Evolutionary conservation across 768 basidiomycete genomes (phyloP).

Genomic region (Boletus insuetus): DNA sequence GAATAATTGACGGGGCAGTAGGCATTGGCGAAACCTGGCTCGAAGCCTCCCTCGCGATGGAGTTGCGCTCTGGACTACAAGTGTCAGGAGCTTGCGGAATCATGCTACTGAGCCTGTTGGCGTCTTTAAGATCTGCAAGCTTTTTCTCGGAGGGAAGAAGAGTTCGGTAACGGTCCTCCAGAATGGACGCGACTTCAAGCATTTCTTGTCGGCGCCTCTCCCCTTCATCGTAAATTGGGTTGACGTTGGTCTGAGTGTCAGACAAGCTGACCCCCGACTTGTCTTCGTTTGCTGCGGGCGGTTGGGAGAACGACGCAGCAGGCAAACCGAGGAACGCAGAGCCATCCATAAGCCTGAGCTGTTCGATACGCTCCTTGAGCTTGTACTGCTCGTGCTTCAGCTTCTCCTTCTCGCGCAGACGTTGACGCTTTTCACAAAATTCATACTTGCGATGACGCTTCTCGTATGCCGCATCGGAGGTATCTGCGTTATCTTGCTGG

Average conservation of each 20-base stretch:
- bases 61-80: constrained; percentile 11
- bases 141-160: constrained; percentile 66
- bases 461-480: constrained; percentile 77
- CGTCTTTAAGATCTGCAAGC: constrained; percentile 32
- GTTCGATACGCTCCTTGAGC: constrained; percentile 84
- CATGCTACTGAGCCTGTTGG: constrained; percentile 18
- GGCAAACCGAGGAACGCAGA: constrained; percentile 65
- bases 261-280: constrained; percentile 29
- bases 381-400: constrained; percentile 91
- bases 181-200: constrained; percentile 59
- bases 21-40: constrained; percentile 16
- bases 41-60: constrained; percentile 6
- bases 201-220: constrained; percentile 72
- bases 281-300: constrained; percentile 23
- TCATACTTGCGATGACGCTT: constrained; percentile 86
- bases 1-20: constrained; percentile 25
- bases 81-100: constrained; percentile 15
- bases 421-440: constrained; percentile 79
- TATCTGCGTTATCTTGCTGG: constrained; percentile 56
- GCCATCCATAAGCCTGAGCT: constrained; percentile 71
- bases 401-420: constrained; percentile 87
- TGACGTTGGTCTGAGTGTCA: constrained; percentile 38
- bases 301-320: constrained; percentile 52
- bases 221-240: constrained; percentile 52
- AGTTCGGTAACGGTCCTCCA: constrained; percentile 74